Conservation (phyloP, 257 asterid species). For the Fraxinus americana region DNA sequence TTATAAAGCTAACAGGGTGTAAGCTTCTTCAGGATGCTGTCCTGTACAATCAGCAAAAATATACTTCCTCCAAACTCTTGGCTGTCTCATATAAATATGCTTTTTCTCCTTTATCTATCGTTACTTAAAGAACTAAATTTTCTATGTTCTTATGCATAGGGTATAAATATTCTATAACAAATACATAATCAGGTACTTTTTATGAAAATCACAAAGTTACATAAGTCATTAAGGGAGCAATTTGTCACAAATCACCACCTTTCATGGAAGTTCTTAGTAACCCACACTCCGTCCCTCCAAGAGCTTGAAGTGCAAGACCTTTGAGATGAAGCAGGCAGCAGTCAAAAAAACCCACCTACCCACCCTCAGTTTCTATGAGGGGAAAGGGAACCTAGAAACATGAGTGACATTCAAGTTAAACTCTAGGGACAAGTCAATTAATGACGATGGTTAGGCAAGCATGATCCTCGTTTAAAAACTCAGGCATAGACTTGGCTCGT, state of each 20-base stretch:
- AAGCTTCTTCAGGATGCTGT: slow-evolving; percentile 17
- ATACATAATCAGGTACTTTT: background rate
- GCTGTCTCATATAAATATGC: background rate
- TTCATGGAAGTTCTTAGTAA: background rate
- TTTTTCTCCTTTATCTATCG: background rate
- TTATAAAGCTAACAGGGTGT: slow-evolving; percentile 20
- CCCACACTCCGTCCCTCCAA: background rate
- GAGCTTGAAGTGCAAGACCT: background rate
- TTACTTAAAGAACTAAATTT: background rate
- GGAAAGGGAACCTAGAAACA: background rate
- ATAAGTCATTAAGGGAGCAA: background rate
- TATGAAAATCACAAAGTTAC: background rate
- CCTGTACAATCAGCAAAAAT: slow-evolving; percentile 17
- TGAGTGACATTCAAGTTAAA: background rate
- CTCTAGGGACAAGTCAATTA: background rate
- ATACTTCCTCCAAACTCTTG: slow-evolving; percentile 13
- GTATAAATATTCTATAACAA: background rate
- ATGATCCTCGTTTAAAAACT: background rate
- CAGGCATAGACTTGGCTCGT: background rate
- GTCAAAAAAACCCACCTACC: background rate
- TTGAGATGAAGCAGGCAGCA: background rate
- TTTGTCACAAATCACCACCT: too few relatives aligned
- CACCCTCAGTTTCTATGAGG: background rate
- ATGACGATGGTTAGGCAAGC: background rate
- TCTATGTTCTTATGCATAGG: background rate